Evolutionary conservation across 306 rosid genomes (phyloP).

Genomic region (Carpinus fangiana): DNA sequence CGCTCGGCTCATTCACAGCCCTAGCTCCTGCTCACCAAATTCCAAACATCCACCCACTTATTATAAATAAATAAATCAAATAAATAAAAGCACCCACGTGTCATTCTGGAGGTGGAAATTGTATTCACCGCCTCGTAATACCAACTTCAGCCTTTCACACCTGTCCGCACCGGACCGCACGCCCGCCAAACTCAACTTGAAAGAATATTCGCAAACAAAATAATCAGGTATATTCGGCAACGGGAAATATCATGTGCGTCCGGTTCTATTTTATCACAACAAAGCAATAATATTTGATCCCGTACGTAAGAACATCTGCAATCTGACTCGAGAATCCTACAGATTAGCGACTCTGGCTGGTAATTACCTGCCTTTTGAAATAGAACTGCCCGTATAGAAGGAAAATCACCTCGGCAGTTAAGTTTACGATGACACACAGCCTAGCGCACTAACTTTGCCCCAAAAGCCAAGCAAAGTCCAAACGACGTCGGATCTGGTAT

Average conservation of each 20-base stretch:
- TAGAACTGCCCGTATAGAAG: conserved; percentile 20
- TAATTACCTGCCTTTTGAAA: not conserved
- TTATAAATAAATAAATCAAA: no score
- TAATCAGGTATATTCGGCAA: conserved; percentile 3
- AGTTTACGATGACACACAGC: not conserved
- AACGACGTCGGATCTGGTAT: conserved; percentile 10
- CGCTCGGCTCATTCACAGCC: no score
- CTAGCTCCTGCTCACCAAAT: no score
- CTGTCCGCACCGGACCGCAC: not conserved
- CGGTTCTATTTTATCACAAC: not conserved
- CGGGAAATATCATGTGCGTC: not conserved
- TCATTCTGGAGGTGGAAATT: not conserved
- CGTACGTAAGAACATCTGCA: no score
- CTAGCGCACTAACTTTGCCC: not conserved
- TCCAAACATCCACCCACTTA: not conserved
- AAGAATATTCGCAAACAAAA: conserved; percentile 21
- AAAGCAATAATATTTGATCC: no score
- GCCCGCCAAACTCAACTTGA: not conserved
- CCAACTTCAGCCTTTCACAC: not conserved
- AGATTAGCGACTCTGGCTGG: not conserved
- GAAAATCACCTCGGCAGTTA: not conserved
- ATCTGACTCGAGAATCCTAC: no score
- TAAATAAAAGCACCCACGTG: not conserved
- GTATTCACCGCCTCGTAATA: not conserved
- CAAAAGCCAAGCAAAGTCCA: not conserved